Evolutionary conservation across 176 grass and related monocot genomes (phyloP), one percentile per base, ranked within the genome.

Genomic region (Triticum turgidum): DNA sequence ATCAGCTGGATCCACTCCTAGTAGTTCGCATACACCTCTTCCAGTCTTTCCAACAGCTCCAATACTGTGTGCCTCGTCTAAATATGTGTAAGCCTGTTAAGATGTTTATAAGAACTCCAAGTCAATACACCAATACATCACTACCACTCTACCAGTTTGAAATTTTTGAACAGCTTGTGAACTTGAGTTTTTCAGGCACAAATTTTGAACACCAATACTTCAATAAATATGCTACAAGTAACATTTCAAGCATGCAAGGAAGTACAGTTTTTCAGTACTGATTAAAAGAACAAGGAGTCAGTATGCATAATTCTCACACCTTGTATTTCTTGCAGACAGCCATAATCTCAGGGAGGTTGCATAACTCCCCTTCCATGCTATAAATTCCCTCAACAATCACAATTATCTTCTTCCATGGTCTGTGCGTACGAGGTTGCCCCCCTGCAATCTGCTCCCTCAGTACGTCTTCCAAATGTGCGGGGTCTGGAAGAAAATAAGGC

Each of bases 331-430:
- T 98, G 88, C 96, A 98, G 56, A 95, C 90, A 74, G 90, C 85
- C 85, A 98, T 93, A 63, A 98, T 93, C 80, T 91, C 96, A 83
- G 91, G 96, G 24, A 98, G 90, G 44, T 95, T 91, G 84, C 93
- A 98, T 78, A 95, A 84, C 73, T 98, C 96, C 59, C 96, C 96
- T 89, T 98, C 91, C 96, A 98, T 98, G 87, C 96, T 98, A 76
- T 98, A 98, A 41, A 95, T 98, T 81, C 93, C 96, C 82, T 95
- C 96, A 20, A 98, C 89, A 70, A 98, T 98, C 62, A 98, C 96
- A 41, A 98, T 94, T 71, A 98, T 94, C 82, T 98, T 98, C 69
- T 98, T 95, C 96, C 96, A 98, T 22, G 93, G 93, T 70, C 93
- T 92, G 85, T 95, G 93, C 32, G 96, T 98, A 38, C 88, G 88